Evolutionary conservation across 192 early-diverging fungal genomes (phyloP), one percentile per base, ranked within the genome.

Genomic region (Coemansia sp.): DNA sequence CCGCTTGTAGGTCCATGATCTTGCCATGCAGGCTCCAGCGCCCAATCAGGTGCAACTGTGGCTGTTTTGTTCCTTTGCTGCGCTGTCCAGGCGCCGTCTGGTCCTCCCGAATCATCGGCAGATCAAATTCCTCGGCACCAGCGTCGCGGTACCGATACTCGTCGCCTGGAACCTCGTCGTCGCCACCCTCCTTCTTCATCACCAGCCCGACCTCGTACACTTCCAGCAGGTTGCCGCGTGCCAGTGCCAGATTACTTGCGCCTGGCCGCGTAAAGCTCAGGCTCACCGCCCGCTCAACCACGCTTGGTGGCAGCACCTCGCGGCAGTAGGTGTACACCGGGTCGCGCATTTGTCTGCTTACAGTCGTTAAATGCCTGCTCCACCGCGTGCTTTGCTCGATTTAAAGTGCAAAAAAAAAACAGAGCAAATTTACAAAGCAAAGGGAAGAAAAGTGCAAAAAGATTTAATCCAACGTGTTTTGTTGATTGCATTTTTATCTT

Each of bases 261-360:
- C 71, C 67, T 4, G 63, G 35, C 23, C 57, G 58, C 8, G 71
- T 80, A 43, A 80, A 69, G 59, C 77, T 73, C 47, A 72, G 66
- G 33, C 71, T 65, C 29, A 60, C 60, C 10, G 70, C 70, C 31
- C 50, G 59, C 51, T 69, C 71, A 2, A 80, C 71, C 12, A 60
- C 60, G 53, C 77, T 80, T 7, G 77, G 58, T 12, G 77, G 66
- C 29, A 73, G 60, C 33, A 73, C 44, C 64, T 80, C 77, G 49
- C 77, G 77, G 24, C 77, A 73, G 60, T 73, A 80, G 28, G 77
- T 69, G 52, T 72, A 80, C 40, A 73, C 71, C 6, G 69, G 66
- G 23, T 80, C 77, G 52, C 65, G 69, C 75, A 77, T 77, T 32
- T 21, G 43, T 44, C 43, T 16, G 35, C 35, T n/a, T n/a, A n/a